Conservation (phyloP, 2,329 filamentous ascomycete genomes). For the Sodiomyces alkalinus region DNA sequence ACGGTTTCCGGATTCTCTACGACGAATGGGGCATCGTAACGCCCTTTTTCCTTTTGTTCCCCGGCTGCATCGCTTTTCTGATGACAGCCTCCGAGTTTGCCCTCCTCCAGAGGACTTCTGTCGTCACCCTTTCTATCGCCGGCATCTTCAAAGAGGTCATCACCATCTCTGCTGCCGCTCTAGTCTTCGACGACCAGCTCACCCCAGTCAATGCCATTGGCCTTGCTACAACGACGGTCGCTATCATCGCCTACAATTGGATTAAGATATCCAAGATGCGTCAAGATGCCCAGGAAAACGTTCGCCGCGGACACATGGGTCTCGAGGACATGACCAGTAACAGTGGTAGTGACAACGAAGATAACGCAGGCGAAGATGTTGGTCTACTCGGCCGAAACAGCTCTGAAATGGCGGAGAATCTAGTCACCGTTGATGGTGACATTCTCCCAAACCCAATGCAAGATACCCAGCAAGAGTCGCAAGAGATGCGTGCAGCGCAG, state of each 20-base stretch:
- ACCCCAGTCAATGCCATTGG: conserved; percentile 80
- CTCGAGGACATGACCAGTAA: conserved; percentile 19
- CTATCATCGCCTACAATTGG: conserved; percentile 85
- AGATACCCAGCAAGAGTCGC: conserved; percentile 7
- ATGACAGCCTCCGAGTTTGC: conserved; percentile 98
- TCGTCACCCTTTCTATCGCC: conserved; percentile 90
- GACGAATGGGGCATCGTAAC: conserved; percentile 56
- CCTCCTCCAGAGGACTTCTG: conserved; percentile 82
- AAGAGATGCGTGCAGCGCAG: conserved; percentile 6
- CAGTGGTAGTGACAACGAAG: conserved; percentile 26
- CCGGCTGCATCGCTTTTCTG: conserved; percentile 78
- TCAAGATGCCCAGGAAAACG: conserved; percentile 46
- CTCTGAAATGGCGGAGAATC: conserved; percentile 19
- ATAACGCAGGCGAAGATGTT: conserved; percentile 27
- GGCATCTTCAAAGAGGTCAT: conserved; percentile 99
- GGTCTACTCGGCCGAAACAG: conserved; percentile 26
- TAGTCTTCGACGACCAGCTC: conserved; percentile 79
- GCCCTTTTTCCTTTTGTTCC: conserved; percentile 68
- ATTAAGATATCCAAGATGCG: conserved; percentile 89
- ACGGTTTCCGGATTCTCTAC: conserved; percentile 49
- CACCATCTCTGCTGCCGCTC: conserved; percentile 75
- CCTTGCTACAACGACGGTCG: conserved; percentile 71
- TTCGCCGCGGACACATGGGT: conserved; percentile 25
- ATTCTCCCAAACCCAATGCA: conserved; percentile 19
- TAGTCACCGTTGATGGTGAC: conserved; percentile 25